phyloP scores from a whole-genome alignment of 768 basidiomycete species.

The Tulasnella sp. region DNA sequence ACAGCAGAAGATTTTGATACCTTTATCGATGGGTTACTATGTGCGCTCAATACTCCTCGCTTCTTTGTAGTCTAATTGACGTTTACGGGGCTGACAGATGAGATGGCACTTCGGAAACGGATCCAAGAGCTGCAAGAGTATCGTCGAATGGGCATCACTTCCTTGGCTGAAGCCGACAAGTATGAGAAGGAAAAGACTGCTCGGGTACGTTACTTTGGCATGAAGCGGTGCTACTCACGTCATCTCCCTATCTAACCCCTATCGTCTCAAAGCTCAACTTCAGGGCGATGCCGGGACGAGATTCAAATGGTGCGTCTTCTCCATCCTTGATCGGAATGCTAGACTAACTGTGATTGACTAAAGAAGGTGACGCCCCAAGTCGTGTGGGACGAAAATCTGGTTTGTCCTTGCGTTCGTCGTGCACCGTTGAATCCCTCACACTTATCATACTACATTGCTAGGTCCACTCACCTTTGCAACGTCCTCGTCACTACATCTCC shows the following conservation, averaged over 20 bases:
- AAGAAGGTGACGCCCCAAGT: no score
- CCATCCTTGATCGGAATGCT: no score
- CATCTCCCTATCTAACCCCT: no score
- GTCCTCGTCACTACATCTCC: constrained; percentile 76
- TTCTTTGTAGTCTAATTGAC: not conserved
- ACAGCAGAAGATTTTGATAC: constrained; percentile 84
- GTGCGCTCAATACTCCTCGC: constrained; percentile 36
- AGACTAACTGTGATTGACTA: no score
- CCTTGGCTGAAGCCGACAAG: constrained; percentile 78
- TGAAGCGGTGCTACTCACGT: no score
- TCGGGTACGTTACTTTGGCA: constrained; percentile 39
- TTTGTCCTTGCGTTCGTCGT: no score
- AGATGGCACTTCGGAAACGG: constrained; percentile 70
- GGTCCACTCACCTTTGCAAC: constrained; percentile 78
- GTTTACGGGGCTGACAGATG: constrained; percentile 41
- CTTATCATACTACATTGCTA: not conserved
- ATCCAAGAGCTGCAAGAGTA: constrained; percentile 89
- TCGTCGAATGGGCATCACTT: constrained; percentile 71
- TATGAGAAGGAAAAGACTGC: constrained; percentile 65
- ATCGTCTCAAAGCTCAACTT: no score
- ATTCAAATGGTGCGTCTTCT: no score
- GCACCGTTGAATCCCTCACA: not conserved
- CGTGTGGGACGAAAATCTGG: no score
- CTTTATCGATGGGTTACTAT: constrained; percentile 78
- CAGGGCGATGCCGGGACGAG: no score